These are phyloP conservation scores for Neohortaea acidophila DNA, from an alignment of 495 filamentous ascomycete genomes.

Conservation along the genomic window DNA sequence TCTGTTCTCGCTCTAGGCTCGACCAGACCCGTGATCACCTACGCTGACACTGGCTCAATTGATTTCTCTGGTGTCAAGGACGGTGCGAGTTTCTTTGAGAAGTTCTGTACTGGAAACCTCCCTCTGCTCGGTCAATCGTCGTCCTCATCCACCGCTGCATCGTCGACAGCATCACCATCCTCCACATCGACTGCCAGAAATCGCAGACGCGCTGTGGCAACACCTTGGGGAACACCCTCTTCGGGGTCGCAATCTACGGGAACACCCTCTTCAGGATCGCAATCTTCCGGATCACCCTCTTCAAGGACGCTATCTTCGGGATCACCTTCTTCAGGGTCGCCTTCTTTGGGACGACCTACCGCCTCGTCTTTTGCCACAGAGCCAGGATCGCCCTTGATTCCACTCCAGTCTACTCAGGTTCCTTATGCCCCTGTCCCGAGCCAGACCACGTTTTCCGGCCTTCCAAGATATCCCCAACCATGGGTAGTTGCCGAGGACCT, in stretches of 20 bases:
- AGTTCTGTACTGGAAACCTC: conserved; percentile 1
- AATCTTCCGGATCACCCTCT: too few relatives aligned
- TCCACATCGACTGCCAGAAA: background rate
- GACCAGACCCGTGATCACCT: background rate
- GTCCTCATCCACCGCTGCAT: background rate
- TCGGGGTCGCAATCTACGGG: too few relatives aligned
- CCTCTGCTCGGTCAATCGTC: background rate
- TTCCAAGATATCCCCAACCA: background rate
- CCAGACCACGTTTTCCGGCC: background rate
- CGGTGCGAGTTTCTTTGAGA: conserved; percentile 3
- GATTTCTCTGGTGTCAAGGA: conserved; percentile 1
- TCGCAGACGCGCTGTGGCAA: too few relatives aligned
- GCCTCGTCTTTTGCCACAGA: too few relatives aligned
- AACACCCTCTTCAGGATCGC: too few relatives aligned
- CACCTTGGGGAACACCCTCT: too few relatives aligned
- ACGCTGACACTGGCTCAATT: background rate
- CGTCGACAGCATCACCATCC: background rate
- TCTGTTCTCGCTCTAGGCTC: too few relatives aligned
- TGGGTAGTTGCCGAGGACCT: background rate
- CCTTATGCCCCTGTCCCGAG: background rate
- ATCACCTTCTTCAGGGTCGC: too few relatives aligned
- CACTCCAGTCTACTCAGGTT: too few relatives aligned
- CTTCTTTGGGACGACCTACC: too few relatives aligned
- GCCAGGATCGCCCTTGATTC: background rate
- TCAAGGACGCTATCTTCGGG: too few relatives aligned